Percentiles rank a stretch among this genome's conserved stretches.
Evolutionary conservation across 495 filamentous ascomycete species (phyloP).

Genomic region (Chaetomidium leptoderma): DNA sequence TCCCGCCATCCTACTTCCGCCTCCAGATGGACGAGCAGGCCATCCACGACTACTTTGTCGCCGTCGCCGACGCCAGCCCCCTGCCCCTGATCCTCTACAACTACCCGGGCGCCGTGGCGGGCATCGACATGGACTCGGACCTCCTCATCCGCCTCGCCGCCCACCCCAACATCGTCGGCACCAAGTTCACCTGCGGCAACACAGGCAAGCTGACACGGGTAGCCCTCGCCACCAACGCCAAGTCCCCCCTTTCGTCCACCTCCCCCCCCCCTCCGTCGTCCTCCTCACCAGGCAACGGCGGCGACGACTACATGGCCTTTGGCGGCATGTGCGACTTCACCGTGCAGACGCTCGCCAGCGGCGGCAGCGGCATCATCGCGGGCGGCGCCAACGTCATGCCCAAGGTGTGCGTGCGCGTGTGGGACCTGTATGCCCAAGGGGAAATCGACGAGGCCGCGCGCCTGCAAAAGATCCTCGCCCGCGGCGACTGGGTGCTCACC

Average conservation of each 20-base stretch:
- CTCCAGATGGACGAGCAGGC: conserved; percentile 71
- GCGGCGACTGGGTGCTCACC: conserved; percentile 80
- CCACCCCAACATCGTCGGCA: conserved; percentile 80
- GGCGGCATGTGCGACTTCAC: conserved; percentile 87
- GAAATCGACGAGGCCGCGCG: conserved; percentile 68
- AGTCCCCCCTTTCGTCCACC: conserved; percentile 60
- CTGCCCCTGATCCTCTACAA: conserved; percentile 84
- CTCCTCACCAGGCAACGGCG: too few species aligned
- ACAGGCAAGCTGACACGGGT: conserved; percentile 86
- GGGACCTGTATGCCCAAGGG: conserved; percentile 69
- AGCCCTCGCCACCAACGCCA: conserved; percentile 69
- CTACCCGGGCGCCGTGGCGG: conserved; percentile 86
- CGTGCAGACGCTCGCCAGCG: conserved; percentile 72
- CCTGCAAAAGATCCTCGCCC: conserved; percentile 65
- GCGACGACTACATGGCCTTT: conserved; percentile 76
- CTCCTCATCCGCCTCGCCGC: conserved; percentile 74
- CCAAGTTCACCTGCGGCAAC: conserved; percentile 89
- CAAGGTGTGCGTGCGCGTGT: conserved; percentile 76
- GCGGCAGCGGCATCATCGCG: conserved; percentile 79
- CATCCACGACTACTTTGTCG: conserved; percentile 70
- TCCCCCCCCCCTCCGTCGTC: too few species aligned
- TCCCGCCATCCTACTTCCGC: conserved; percentile 83
- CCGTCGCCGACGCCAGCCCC: conserved; percentile 69
- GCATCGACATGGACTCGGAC: conserved; percentile 89
- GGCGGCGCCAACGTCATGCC: conserved; percentile 85